Evolutionary conservation across 768 basidiomycete genomes (phyloP), one percentile per base, ranked within the genome.

Genomic region (Arthromyces matolae): DNA sequence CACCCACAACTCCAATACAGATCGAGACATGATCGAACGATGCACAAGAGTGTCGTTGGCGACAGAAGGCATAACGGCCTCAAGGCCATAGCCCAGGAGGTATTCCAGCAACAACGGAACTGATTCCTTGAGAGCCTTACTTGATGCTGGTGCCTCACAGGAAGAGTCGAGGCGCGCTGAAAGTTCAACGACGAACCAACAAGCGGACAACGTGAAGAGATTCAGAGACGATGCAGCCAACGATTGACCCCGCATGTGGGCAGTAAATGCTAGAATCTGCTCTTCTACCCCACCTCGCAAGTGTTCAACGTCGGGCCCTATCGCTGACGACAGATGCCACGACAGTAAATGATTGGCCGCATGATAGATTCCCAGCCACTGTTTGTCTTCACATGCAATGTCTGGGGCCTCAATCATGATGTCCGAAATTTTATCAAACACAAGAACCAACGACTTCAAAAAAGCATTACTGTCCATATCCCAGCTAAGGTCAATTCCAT

Each of bases 1-100:
- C 39, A 90, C 71, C 93, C 93, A 95, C 14, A 86, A 54, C 56
- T 91, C 85, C 2, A 79, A 72, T 1, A 75, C 70, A 34, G 69
- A 71, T 52, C 75, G 68, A 10, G 69, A 52, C 35, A 76, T 52
- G 29, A 65, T 60, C 24, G 67, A 61, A 19, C 65, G 66, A 52
- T 75, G 71, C 4, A 73, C 54, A 9, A 58, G 53, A 13, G 63
- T 54, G 8, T 62, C 62, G 45, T 69, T 66, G 29, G 56, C 39
- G 20, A 85, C 57, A 0, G 67, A 60, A 8, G 63, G 52, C 51
- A 81, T 68, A 0, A 75, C 69, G 6, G 67, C 57, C 28, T 77
- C 71, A 37, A 87, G 59, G 18, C 81, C 84, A 42, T 74, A 68
- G 16, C 65, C 67, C 41, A 86, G 60, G 4, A 95, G 73, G 19